Conservation (phyloP, 345 rosid species). For the Populus alba region DNA sequence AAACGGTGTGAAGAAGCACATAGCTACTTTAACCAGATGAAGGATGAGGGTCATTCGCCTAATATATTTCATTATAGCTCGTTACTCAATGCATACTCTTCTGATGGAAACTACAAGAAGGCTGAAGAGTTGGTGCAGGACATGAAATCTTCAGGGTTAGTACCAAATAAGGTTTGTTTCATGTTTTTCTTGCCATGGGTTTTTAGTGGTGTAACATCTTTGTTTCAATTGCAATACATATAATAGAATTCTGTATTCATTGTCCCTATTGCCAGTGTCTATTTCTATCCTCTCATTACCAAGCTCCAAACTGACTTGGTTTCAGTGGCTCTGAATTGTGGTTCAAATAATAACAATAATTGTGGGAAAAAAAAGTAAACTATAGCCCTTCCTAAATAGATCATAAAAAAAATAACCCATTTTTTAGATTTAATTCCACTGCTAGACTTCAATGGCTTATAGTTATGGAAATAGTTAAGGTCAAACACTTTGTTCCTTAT, state of each 20-base stretch:
- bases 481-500: neutral
- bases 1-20: constrained; percentile 73
- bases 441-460: neutral
- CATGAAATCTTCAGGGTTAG: constrained; percentile 76
- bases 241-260: neutral
- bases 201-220: neutral
- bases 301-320: neutral
- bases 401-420: neutral
- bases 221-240: neutral
- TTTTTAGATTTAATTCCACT: too few species aligned
- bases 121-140: constrained; percentile 75
- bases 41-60: constrained; percentile 61
- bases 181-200: constrained; percentile 10
- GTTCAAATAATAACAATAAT: neutral
- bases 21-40: constrained; percentile 69
- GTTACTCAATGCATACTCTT: constrained; percentile 82
- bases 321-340: neutral
- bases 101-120: constrained; percentile 64
- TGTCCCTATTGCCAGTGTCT: too few species aligned
- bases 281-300: too few species aligned
- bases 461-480: neutral
- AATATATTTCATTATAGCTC: constrained; percentile 83
- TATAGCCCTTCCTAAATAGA: neutral
- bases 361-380: neutral
- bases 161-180: constrained; percentile 74